phyloP scores from a whole-genome alignment of 192 early-diverging fungal species.

The Dispira simplex region DNA sequence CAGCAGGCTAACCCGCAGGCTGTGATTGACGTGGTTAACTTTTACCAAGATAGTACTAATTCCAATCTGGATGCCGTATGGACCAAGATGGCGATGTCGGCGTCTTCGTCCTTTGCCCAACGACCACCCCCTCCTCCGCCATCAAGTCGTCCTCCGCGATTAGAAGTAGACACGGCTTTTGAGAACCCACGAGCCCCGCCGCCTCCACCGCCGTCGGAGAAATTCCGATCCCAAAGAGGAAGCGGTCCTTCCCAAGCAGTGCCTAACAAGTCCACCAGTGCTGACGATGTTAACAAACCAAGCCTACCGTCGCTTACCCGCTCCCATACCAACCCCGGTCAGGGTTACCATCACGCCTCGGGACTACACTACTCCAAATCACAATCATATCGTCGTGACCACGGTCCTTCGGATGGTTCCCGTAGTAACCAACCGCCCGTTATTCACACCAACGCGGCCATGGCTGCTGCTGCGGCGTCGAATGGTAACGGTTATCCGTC shows the following conservation, averaged over 20 bases:
- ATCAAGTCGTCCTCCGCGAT: slow-evolving; percentile 12
- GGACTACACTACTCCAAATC: slow-evolving; percentile 7
- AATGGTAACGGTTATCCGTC: slow-evolving; percentile 11
- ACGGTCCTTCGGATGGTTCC: not conserved
- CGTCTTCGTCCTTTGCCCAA: slow-evolving; percentile 12
- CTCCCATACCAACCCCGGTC: slow-evolving; percentile 9
- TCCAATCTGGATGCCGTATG: slow-evolving; percentile 27
- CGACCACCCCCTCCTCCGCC: slow-evolving; percentile 13
- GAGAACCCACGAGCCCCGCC: slow-evolving; percentile 17
- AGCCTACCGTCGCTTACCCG: not conserved
- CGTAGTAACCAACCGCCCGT: not conserved
- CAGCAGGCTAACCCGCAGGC: slow-evolving; percentile 83
- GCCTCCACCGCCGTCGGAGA: not conserved
- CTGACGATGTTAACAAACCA: not conserved
- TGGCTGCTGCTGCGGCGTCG: slow-evolving; percentile 14
- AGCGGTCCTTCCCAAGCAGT: not conserved
- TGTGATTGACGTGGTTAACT: slow-evolving; percentile 68
- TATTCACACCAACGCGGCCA: slow-evolving; percentile 13
- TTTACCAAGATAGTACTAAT: slow-evolving; percentile 51
- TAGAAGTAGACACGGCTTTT: slow-evolving; percentile 14
- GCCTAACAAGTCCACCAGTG: not conserved
- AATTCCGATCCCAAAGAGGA: not conserved
- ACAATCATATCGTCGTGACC: slow-evolving; percentile 5
- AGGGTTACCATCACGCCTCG: not conserved
- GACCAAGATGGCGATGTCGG: slow-evolving; percentile 20